A percentile compares a stretch with the other conserved stretches of the same genome.
These are phyloP conservation scores for Podochytrium sp. DNA, from an alignment of 192 early-diverging fungal species.

Conservation along the genomic window DNA sequence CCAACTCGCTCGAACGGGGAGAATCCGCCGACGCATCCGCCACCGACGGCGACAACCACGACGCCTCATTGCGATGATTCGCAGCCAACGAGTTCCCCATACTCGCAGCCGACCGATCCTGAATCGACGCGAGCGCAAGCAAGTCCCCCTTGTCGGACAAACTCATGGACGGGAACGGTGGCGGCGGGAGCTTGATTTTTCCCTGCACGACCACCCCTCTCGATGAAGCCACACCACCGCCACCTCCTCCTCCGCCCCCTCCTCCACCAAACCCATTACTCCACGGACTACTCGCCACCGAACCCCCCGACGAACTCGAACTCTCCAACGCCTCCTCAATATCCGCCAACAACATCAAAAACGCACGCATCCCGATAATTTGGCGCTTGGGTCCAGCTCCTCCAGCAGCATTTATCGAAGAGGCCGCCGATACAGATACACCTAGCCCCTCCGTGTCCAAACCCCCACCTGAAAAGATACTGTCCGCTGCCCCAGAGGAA, in stretches of 20 bases:
- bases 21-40: too few relatives aligned
- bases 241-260: constrained; percentile 18
- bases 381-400: constrained; percentile 58
- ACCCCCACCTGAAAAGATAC: too few relatives aligned
- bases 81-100: constrained; percentile 14
- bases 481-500: too few relatives aligned
- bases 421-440: too few relatives aligned
- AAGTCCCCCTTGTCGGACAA: constrained; percentile 25
- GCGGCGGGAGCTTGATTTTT: constrained; percentile 49
- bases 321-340: constrained; percentile 57
- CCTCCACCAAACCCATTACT: constrained; percentile 16
- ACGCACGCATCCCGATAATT: constrained; percentile 74
- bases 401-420: too few relatives aligned
- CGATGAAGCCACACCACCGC: constrained; percentile 39
- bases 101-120: constrained; percentile 1
- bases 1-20: background rate
- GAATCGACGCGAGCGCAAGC: constrained; percentile 6
- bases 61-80: constrained; percentile 17
- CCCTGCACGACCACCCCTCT: constrained; percentile 55
- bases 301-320: constrained; percentile 21
- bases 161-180: constrained; percentile 47
- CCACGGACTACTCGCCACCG: constrained; percentile 11
- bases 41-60: constrained; percentile 2
- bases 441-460: too few relatives aligned
- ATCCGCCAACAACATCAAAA: constrained; percentile 74